Conservation (phyloP, 2,329 filamentous ascomycete species). For the Westerdykella sp. region DNA sequence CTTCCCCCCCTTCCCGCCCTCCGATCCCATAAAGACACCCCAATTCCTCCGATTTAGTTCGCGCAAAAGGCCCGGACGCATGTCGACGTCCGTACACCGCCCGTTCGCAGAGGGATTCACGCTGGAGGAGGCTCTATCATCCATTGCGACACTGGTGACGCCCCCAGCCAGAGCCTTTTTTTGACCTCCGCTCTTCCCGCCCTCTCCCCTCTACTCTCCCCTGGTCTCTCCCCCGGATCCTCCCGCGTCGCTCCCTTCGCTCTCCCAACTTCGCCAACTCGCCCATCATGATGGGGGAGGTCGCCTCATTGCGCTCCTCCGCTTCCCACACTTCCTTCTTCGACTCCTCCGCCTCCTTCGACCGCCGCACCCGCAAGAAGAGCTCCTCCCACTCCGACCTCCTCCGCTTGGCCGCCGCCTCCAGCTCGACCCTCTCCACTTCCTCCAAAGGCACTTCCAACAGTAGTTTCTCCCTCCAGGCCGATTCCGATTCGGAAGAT, state of each 20-base stretch:
- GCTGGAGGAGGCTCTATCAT: constrained; percentile 18
- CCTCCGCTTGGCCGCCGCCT: constrained; percentile 22
- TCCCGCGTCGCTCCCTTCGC: background rate
- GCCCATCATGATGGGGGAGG: background rate
- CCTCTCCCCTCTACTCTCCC: background rate
- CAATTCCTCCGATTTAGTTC: constrained; percentile 11
- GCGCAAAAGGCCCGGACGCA: constrained; percentile 20
- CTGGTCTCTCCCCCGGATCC: background rate
- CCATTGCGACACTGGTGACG: constrained; percentile 13
- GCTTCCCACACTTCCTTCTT: constrained; percentile 42
- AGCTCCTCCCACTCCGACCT: constrained; percentile 34
- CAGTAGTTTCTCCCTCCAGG: constrained; percentile 56
- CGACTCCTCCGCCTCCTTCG: constrained; percentile 26
- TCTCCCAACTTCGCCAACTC: background rate
- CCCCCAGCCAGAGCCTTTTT: constrained; percentile 4
- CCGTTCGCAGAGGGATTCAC: constrained; percentile 6
- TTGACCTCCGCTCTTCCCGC: background rate
- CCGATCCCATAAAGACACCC: constrained; percentile 2
- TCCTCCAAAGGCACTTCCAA: constrained; percentile 58
- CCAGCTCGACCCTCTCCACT: constrained; percentile 32
- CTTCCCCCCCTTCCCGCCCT: background rate
- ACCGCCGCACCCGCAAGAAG: constrained; percentile 24
- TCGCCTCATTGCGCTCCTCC: constrained; percentile 36
- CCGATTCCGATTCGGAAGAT: constrained; percentile 52
- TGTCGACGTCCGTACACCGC: constrained; percentile 20